Base-by-base conservation (phyloP, 176 grass and related monocot species). In the Olyra latifolia region DNA sequence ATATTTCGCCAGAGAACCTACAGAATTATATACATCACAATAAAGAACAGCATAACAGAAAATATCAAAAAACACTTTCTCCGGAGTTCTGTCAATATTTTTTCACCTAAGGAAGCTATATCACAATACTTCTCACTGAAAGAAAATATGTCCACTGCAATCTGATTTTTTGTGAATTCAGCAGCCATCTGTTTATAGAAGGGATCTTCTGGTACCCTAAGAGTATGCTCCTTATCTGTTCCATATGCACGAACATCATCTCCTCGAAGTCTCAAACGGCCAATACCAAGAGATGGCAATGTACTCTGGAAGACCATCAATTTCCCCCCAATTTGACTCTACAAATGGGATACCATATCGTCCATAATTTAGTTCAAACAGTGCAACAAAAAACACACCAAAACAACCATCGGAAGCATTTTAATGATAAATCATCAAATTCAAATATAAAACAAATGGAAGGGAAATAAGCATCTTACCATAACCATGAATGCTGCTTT, bases 131-230 rank as follows among this genome's bases (percentile, higher is more conserved):
- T 99, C 8, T 89, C 91, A 43, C 88, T 89, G 88, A 99, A 95
- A 72, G 88, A 88, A 89, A 89, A 99, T 81, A 99, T 84, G 62
- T 99, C 92, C 10, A 99, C 90, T 8, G 90, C 83, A 43, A 99
- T 93, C 61, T 99, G 90, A 78, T 89, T 89, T 82, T 99, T 99
- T 1, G 90, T 95, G 66, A 99, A 99, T 65, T 99, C 96, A 76
- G 93, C 96, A 67, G 96, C 93, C 96, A 95, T 99, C 66, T 95
- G 90, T 90, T 99, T 99, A 82, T 95, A 99, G 66, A 99, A 99
- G 50, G 97, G 79, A 46, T 99, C 93, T 89, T 95, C 93, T 65
- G 93, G 88, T 74, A 88, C 75, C 78, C 97, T 93, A n/a, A 96
- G 80, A 30, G 62, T 76, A 72, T 93, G 86, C 67, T 99, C 97